phyloP scores from a whole-genome alignment of 2,329 filamentous ascomycete genomes.

The Lasiodiplodia theobromae region DNA sequence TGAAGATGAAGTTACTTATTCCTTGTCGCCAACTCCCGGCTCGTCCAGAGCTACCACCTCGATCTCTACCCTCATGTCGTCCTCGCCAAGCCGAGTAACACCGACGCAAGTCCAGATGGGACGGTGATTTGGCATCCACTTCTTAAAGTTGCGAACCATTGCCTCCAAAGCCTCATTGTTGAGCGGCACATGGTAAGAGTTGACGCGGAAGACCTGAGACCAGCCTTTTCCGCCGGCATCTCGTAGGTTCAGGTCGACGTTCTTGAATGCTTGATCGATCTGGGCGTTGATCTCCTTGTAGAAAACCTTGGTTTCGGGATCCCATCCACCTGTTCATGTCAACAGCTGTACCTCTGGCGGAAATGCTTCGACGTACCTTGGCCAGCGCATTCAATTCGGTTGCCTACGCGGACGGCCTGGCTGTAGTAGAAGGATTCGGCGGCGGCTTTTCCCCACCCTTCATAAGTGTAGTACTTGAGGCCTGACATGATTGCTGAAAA shows the following conservation, averaged over 20 bases:
- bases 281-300: conserved; percentile 38
- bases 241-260: conserved; percentile 61
- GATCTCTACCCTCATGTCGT: conserved; percentile 51
- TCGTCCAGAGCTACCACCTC: conserved; percentile 36
- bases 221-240: conserved; percentile 64
- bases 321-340: conserved; percentile 43
- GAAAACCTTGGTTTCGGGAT: conserved; percentile 36
- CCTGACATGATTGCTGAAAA: conserved; percentile 31
- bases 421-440: conserved; percentile 42
- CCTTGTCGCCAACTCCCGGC: conserved; percentile 9
- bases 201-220: conserved; percentile 57
- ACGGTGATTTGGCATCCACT: conserved; percentile 38
- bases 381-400: conserved; percentile 46
- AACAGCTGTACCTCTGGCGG: neutral
- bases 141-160: conserved; percentile 37
- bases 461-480: conserved; percentile 49
- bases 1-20: neutral
- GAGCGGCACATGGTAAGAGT: conserved; percentile 37
- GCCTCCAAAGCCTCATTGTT: conserved; percentile 35
- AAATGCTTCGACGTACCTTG: conserved; percentile 39
- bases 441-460: conserved; percentile 47
- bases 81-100: conserved; percentile 35
- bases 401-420: conserved; percentile 46
- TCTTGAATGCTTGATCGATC: conserved; percentile 59
- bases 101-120: conserved; percentile 38